phyloP scores from a whole-genome alignment of 805 yeast genomes.

The Barnettozyma wickerhamii region DNA sequence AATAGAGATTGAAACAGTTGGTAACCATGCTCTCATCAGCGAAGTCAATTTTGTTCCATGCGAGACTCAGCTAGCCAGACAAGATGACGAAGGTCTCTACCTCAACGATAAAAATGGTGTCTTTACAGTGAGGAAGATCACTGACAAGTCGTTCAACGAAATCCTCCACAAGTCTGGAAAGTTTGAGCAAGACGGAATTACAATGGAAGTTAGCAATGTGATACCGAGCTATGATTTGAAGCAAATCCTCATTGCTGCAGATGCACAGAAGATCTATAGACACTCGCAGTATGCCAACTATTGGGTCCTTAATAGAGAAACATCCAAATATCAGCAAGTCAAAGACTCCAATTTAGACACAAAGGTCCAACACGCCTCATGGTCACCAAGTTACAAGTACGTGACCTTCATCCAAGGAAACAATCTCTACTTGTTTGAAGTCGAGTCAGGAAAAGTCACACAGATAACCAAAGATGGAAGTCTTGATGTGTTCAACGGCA shows the following conservation, averaged over 20 bases:
- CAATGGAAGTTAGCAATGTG: conserved; percentile 35
- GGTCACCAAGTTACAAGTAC: conserved; percentile 57
- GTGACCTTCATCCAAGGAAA: conserved; percentile 54
- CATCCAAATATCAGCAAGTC: conserved; percentile 31
- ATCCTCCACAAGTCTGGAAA: conserved; percentile 26
- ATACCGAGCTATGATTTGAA: conserved; percentile 42
- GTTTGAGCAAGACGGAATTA: conserved; percentile 39
- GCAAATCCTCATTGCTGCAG: conserved; percentile 52
- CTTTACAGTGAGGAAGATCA: conserved; percentile 11
- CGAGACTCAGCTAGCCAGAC: conserved; percentile 20
- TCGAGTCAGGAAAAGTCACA: conserved; percentile 15
- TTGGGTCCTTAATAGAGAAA: conserved; percentile 54
- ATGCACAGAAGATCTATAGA: conserved; percentile 52
- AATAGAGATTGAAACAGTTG: conserved; percentile 8
- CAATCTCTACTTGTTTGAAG: conserved; percentile 47
- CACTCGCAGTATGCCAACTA: conserved; percentile 61
- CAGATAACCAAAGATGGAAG: conserved; percentile 46
- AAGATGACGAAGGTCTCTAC: conserved; percentile 43
- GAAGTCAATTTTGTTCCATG: conserved; percentile 26
- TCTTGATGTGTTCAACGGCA: conserved; percentile 53
- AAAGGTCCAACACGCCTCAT: conserved; percentile 41
- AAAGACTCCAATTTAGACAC: conserved; percentile 14
- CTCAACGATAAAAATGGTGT: conserved; percentile 4
- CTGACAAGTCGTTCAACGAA: conserved; percentile 20
- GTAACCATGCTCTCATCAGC: background rate